A percentile compares a stretch with the other conserved stretches of the same genome.
Evolutionary conservation across 345 rosid genomes (phyloP).

Genomic region (Citrus medica): DNA sequence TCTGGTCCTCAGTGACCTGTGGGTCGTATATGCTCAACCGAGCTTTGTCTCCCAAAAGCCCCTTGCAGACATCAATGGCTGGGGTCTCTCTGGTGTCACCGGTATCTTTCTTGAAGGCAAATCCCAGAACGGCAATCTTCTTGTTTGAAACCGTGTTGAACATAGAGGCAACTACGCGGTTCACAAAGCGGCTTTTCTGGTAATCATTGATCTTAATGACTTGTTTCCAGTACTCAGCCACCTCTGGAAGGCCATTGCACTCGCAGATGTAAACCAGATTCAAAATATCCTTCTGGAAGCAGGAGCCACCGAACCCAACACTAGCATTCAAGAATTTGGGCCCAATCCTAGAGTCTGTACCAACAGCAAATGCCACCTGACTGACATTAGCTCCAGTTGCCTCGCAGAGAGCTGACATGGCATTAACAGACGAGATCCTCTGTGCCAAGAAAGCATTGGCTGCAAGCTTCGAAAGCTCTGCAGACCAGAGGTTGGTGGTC

Average conservation of each 20-base stretch:
- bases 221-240: conserved; percentile 94
- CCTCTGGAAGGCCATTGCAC: conserved; percentile 92
- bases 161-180: conserved; percentile 85
- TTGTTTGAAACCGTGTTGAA: conserved; percentile 81
- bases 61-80: conserved; percentile 92
- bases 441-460: conserved; percentile 93
- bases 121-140: conserved; percentile 78
- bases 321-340: conserved; percentile 86
- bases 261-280: conserved; percentile 90
- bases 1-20: conserved; percentile 84
- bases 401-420: conserved; percentile 93
- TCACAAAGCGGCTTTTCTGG: conserved; percentile 82
- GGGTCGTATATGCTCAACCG: conserved; percentile 82
- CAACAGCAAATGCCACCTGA: conserved; percentile 76
- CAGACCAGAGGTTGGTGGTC: conserved; percentile 93
- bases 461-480: conserved; percentile 93
- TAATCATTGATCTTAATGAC: conserved; percentile 93
- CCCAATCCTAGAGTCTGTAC: conserved; percentile 76
- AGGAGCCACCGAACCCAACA: conserved; percentile 90
- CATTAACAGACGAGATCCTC: conserved; percentile 87
- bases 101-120: conserved; percentile 91
- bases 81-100: conserved; percentile 94
- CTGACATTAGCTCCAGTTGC: conserved; percentile 84
- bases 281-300: conserved; percentile 88
- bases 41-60: conserved; percentile 86